Base-by-base conservation (phyloP, 805 yeast species). In the Yamadazyma sp. region DNA sequence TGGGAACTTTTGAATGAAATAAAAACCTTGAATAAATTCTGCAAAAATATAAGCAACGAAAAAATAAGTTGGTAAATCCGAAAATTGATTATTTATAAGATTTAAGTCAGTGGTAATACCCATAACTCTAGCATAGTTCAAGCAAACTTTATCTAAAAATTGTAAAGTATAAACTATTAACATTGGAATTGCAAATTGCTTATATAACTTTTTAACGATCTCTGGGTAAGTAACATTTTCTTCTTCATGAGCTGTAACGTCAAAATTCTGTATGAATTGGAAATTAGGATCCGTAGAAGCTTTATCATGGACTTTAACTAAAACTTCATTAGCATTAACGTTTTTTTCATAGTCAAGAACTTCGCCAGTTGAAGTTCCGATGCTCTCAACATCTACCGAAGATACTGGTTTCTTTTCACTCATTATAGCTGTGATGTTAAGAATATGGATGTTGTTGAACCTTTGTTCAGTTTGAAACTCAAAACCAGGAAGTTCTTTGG, bases 21-120 rank as follows among this genome's bases (percentile, higher is more conserved):
- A 62, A 4, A 71, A 65, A 9, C 69, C 49, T 17, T 62, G 66
- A 28, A 56, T 52, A 36, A 39, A 39, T 36, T 56, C 60, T 34
- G 52, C 58, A 12, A 53, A 33, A 32, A 57, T 40, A 43, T 56
- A 59, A 12, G 65, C 65, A 33, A 56, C 49, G 49, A 77, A 78
- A 43, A 78, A 79, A 4, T 75, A 68, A 1, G 80, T 67, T 9
- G 82, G 76, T 10, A 44, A 40, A 36, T 43, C 39, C 1, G 52
- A 53, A 40, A 49, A 55, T 30, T 55, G 52, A 35, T 56, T 49
- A 3, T 61, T 61, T 9, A 43, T 33, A 52, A 60, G 44, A 5
- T 42, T 23, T 35, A 57, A 44, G 30, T 58, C 65, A 17, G 47
- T 55, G 35, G 50, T 46, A 51, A 60, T 49, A 7, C 65, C 65